phyloP scores from a whole-genome alignment of 2,329 filamentous ascomycete genomes.

The Ceratocystis destructans region DNA sequence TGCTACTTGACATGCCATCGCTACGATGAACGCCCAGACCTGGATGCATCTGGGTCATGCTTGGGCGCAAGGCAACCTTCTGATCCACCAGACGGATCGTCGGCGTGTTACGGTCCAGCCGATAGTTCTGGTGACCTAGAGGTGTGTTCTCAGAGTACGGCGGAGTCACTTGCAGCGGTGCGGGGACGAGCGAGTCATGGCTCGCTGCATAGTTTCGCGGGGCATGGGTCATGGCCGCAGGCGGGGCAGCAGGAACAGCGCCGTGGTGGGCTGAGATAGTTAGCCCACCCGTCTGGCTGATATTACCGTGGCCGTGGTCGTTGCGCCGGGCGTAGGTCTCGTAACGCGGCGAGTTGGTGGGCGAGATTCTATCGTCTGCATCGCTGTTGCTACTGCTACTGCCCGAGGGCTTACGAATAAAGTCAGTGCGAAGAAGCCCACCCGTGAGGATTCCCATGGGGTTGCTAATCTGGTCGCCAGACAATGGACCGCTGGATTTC shows the following conservation, averaged over 20 bases:
- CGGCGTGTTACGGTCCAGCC: background rate
- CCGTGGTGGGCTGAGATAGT: slow-evolving; percentile 12
- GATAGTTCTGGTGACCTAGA: slow-evolving; percentile 20
- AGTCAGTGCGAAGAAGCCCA: slow-evolving; percentile 37
- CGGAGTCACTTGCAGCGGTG: slow-evolving; percentile 23
- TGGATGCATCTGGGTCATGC: slow-evolving; percentile 26
- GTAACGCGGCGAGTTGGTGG: slow-evolving; percentile 16
- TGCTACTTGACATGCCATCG: slow-evolving; percentile 12
- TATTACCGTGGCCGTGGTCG: slow-evolving; percentile 9
- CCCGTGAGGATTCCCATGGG: slow-evolving; percentile 32
- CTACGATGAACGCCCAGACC: slow-evolving; percentile 20
- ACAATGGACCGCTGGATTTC: slow-evolving; percentile 28
- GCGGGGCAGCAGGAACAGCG: slow-evolving; percentile 16
- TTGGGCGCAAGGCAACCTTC: slow-evolving; percentile 21
- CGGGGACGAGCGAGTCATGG: slow-evolving; percentile 16
- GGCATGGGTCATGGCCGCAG: slow-evolving; percentile 11
- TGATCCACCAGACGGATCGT: slow-evolving; percentile 18
- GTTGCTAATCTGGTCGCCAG: slow-evolving; percentile 39
- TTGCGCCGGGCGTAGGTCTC: background rate
- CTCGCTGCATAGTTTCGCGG: background rate
- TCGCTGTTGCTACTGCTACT: background rate
- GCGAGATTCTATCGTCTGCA: slow-evolving; percentile 8
- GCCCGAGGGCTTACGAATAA: slow-evolving; percentile 33
- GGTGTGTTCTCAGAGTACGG: slow-evolving; percentile 30
- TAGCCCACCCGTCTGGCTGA: slow-evolving; percentile 12